Percentiles rank a stretch among this genome's conserved stretches.
Evolutionary conservation across 306 rosid species (phyloP).

Genomic region (Chamaecrista fasciculata): DNA sequence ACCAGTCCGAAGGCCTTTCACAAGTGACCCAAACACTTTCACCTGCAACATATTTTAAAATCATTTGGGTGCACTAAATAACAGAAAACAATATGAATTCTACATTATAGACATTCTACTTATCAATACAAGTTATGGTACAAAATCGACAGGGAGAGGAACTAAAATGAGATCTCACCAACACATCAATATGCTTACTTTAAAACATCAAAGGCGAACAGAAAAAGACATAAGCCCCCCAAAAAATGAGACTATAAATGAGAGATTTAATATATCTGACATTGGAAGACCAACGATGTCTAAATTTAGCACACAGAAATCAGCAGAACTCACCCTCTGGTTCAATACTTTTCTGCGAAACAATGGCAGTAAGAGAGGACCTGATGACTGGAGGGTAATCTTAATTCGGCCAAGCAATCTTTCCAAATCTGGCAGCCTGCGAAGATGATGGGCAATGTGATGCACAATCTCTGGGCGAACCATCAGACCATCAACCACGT

Average conservation of each 20-base stretch:
- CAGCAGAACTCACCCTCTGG: constrained; percentile 64
- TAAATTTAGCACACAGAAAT: constrained; percentile 4
- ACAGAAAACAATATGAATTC: neutral
- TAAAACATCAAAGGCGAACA: neutral
- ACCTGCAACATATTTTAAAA: constrained; percentile 55
- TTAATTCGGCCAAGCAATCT: constrained; percentile 78
- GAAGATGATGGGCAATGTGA: constrained; percentile 65
- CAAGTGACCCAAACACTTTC: constrained; percentile 79
- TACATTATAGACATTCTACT: neutral
- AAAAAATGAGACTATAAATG: constrained; percentile 1
- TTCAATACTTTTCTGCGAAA: constrained; percentile 71
- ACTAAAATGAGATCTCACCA: constrained; percentile 14
- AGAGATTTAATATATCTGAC: neutral
- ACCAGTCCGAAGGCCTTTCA: constrained; percentile 81
- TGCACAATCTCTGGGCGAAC: constrained; percentile 51
- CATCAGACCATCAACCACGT: constrained; percentile 68
- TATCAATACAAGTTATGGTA: constrained; percentile 2
- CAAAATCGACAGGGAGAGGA: neutral
- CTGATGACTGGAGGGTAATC: constrained; percentile 67
- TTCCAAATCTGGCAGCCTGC: constrained; percentile 82
- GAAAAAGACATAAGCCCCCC: neutral
- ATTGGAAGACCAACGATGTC: neutral
- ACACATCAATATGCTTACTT: constrained; percentile 2
- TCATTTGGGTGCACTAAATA: constrained; percentile 7
- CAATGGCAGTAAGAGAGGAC: constrained; percentile 60